Base-by-base conservation (phyloP, 768 basidiomycete species). In the Boletus tylopilopsis region DNA sequence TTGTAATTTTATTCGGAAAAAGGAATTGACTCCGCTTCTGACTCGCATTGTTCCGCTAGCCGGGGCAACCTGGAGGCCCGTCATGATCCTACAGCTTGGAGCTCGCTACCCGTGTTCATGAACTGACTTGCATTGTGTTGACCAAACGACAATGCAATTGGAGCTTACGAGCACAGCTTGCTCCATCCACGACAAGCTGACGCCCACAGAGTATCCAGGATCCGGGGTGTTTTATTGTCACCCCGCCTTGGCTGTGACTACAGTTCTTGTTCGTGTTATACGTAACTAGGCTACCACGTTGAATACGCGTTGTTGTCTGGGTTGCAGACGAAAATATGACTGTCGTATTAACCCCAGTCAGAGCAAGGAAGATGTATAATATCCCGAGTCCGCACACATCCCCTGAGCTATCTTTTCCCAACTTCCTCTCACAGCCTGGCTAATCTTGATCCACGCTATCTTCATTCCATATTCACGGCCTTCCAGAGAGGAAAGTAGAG, bases 401-500 rank as follows among this genome's bases (percentile, higher is more conserved):
- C 54, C 64, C 60, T 57, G 52, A 57, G 46, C 42, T 36, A 50
- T 47, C n/a, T 50, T 43, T 47, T 46, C 47, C 25, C 39, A 33
- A 47, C 27, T 27, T 45, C 42, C 54, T 53, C 48, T 45, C 61
- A 56, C 58, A 56, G 55, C 49, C 39, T 61, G 53, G 54, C 53
- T 42, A 60, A 57, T 62, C 60, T 65, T 56, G 65, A 67, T 68
- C 64, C 51, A 59, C 63, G 52, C 61, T 55, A 55, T 54, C 56
- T 58, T 58, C 50, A 49, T 61, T 60, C 58, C 52, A 59, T 51
- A 63, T 64, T 53, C 50, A 56, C 61, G 50, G 54, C 53, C 57
- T 60, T 60, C 62, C 51, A 57, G 51, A 57, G 51, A 53, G 58
- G 54, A 34, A 34, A 57, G 47, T 23, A 35, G 33, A 59, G 60